Percentiles rank a stretch among this genome's conserved stretches.
Conservation (phyloP, 1,284 basidiomycete genomes). For the Xanthoconium separans region DNA sequence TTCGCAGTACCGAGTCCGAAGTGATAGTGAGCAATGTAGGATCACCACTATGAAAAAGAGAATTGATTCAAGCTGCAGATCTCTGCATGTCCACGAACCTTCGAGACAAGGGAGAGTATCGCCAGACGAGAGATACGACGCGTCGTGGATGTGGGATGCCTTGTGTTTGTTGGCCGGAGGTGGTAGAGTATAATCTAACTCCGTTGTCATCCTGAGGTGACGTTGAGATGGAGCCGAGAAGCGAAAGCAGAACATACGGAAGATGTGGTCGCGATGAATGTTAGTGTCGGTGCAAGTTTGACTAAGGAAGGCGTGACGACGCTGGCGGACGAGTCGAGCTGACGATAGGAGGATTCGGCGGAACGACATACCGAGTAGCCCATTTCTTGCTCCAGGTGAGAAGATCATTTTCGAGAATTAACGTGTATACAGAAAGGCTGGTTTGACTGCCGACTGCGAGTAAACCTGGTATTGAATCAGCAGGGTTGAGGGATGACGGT, state of each 20-base stretch:
- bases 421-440: conserved; percentile 66
- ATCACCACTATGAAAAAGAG: conserved; percentile 54
- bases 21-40: conserved; percentile 77
- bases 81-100: conserved; percentile 44
- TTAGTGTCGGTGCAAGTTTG: conserved; percentile 71
- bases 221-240: conserved; percentile 8
- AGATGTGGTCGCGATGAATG: conserved; percentile 67
- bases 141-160: conserved; percentile 65
- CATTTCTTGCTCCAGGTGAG: conserved; percentile 79
- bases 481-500: not conserved
- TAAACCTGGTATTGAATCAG: conserved; percentile 48
- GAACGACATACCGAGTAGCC: conserved; percentile 52
- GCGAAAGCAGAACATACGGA: conserved; percentile 40
- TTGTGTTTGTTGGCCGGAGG: conserved; percentile 67
- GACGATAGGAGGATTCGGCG: not conserved
- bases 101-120: conserved; percentile 61
- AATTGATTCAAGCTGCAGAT: conserved; percentile 8
- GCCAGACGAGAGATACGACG: conserved; percentile 65
- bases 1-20: conserved; percentile 70
- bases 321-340: conserved; percentile 34
- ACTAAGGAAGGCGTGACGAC: conserved; percentile 49
- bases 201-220: conserved; percentile 51
- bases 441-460: conserved; percentile 62
- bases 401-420: conserved; percentile 76
- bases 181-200: conserved; percentile 68